Evolutionary conservation across 2,329 filamentous ascomycete genomes (phyloP).

Genomic region (Monosporascus sp.): DNA sequence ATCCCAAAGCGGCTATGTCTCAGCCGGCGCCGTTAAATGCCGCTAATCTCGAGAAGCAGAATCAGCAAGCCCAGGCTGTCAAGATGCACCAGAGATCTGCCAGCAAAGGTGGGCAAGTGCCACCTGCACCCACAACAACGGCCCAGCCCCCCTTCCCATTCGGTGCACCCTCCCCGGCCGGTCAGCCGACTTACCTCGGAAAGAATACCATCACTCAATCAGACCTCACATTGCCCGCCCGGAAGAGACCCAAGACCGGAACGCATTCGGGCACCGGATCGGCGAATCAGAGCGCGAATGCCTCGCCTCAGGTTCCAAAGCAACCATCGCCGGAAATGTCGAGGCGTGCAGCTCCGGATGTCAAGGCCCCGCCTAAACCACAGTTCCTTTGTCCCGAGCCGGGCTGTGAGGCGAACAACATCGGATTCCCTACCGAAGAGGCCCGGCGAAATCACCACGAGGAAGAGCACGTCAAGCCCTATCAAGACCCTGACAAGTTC

Average conservation of each 20-base stretch:
- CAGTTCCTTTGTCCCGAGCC: constrained; percentile 47
- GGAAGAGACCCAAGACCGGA: constrained; percentile 51
- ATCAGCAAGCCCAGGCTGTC: constrained; percentile 31
- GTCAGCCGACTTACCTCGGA: constrained; percentile 51
- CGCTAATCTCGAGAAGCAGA: constrained; percentile 48
- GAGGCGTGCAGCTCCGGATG: constrained; percentile 28
- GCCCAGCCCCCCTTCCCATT: constrained; percentile 53
- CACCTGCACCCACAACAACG: constrained; percentile 53
- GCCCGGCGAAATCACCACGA: constrained; percentile 46
- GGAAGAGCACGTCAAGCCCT: constrained; percentile 55
- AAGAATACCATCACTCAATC: constrained; percentile 47
- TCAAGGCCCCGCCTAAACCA: constrained; percentile 33
- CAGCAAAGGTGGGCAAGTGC: constrained; percentile 41
- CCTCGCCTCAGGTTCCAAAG: constrained; percentile 45
- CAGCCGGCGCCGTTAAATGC: constrained; percentile 36
- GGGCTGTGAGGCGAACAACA: constrained; percentile 46
- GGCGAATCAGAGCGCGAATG: constrained; percentile 34
- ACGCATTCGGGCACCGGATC: constrained; percentile 32
- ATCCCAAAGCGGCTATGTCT: constrained; percentile 25
- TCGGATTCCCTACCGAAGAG: constrained; percentile 51
- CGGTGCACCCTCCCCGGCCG: constrained; percentile 52
- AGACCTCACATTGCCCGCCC: constrained; percentile 50
- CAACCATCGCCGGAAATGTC: constrained; percentile 41
- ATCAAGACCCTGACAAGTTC: constrained; percentile 50
- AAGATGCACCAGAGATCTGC: constrained; percentile 40